Evolutionary conservation across 176 grass and related monocot species (phyloP), one percentile per base, ranked within the genome.

Genomic region (Oryza meridionalis): DNA sequence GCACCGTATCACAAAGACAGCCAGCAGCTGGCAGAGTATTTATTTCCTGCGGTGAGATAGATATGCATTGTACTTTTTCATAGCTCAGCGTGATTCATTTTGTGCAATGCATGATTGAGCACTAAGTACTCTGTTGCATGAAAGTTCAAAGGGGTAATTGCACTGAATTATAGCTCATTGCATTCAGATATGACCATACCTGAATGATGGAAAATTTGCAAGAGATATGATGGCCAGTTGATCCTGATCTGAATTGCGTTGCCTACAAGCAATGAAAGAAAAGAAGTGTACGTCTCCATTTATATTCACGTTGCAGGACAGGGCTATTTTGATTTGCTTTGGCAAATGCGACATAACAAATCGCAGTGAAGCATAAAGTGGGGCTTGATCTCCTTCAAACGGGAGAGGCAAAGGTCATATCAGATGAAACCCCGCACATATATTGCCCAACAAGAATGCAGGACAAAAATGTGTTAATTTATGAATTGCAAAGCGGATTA

Each of bases 31-130:
- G 15, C 5, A 25, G 62, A 25, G 62, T 11, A 51, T 73, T 86
- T 21, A 79, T 65, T 86, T 77, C 42, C 21, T 65, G 55, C 76
- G 76, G 84, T 79, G 68, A 79, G 68, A 65, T 40, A 40, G 84
- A 65, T 72, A n/a, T 10, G 10, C 3, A 25, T 24, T 24, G 64
- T n/a, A 51, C 79, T 86, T n/a, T 59, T n/a, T 59, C 17, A 33
- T 63, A 49, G 6, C 25, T 22, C 83, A 71, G 21, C 83, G 37
- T 78, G 67, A 45, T 47, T 79, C 35, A 50, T 67, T 72, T 10
- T 62, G 58, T 22, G n/a, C 58, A 21, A 21, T 21, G 58, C 58
- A 62, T 19, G 58, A 24, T 58, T 58, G 51, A 58, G 17, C 51
- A 21, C 51, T 19, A 58, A 58, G 17, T 58, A 51, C 51, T 14